Percentiles rank a stretch among this genome's conserved stretches.
phyloP scores from a whole-genome alignment of 495 filamentous ascomycete species.

The Xylaria castorea region DNA sequence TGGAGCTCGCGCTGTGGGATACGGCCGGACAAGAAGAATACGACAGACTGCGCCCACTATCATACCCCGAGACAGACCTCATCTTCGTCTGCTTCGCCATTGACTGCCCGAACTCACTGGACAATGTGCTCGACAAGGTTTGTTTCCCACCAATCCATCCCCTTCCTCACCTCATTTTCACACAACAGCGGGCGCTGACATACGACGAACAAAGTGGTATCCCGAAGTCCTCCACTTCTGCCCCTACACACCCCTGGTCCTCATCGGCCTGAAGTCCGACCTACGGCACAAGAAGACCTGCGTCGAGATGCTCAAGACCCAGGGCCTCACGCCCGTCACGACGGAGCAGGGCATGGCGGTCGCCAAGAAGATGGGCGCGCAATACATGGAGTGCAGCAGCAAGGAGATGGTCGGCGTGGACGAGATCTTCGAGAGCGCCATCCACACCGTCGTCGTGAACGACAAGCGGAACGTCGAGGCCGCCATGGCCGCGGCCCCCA shows the following conservation, averaged over 20 bases:
- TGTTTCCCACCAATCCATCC: slow-evolving; percentile 32
- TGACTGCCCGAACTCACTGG: slow-evolving; percentile 95
- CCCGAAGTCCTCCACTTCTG: slow-evolving; percentile 99
- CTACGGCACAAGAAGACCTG: slow-evolving; percentile 92
- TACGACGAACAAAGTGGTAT: slow-evolving; percentile 76
- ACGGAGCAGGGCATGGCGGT: slow-evolving; percentile 87
- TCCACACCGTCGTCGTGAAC: slow-evolving; percentile 82
- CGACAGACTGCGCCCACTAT: slow-evolving; percentile 91
- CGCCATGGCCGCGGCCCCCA: slow-evolving; percentile 43
- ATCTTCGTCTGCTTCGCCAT: slow-evolving; percentile 99
- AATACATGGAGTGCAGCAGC: slow-evolving; percentile 96
- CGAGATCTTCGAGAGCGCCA: slow-evolving; percentile 89
- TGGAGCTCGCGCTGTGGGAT: slow-evolving; percentile 97
- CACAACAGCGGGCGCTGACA: not conserved
- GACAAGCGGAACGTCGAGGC: slow-evolving; percentile 59
- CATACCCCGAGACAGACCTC: slow-evolving; percentile 96
- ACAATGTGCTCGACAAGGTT: slow-evolving; percentile 99
- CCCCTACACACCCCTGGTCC: slow-evolving; percentile 92
- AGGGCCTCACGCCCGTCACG: slow-evolving; percentile 93
- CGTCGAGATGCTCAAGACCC: slow-evolving; percentile 97
- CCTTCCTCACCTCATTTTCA: not conserved
- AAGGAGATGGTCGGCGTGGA: slow-evolving; percentile 97
- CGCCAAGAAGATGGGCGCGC: slow-evolving; percentile 88
- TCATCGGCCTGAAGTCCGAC: slow-evolving; percentile 95
- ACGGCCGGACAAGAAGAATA: slow-evolving; percentile 99